Percentiles rank a stretch among this genome's conserved stretches.
phyloP scores from a whole-genome alignment of 2,329 filamentous ascomycete genomes.

The Fusarium oxysporum region DNA sequence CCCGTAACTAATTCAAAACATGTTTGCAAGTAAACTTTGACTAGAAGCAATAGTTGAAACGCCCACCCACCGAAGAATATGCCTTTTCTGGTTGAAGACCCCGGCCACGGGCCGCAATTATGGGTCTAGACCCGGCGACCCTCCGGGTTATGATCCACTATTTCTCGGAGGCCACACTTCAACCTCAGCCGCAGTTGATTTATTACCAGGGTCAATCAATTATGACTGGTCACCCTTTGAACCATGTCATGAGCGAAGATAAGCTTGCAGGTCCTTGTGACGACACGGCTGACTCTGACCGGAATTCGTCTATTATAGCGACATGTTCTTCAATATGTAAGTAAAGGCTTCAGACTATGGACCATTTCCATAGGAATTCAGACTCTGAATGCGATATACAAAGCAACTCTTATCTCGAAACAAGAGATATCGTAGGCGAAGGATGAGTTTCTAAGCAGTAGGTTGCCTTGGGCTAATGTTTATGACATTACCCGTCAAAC shows the following conservation, averaged over 20 bases:
- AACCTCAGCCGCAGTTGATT: conserved; percentile 6
- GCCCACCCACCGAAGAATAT: conserved; percentile 2
- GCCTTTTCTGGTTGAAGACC: background rate
- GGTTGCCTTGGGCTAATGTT: background rate
- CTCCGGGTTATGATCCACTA: conserved; percentile 7
- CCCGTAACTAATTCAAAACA: conserved; percentile 5
- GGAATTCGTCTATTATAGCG: background rate
- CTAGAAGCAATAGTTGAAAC: conserved; percentile 15
- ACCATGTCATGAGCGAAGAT: background rate
- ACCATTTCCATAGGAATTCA: background rate
- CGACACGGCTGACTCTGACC: background rate
- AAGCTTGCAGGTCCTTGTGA: background rate
- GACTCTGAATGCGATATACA: background rate
- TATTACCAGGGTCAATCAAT: background rate
- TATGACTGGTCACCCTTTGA: background rate
- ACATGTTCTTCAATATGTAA: too few species aligned
- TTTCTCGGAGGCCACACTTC: conserved; percentile 13
- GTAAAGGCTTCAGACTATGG: background rate
- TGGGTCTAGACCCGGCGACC: conserved; percentile 24
- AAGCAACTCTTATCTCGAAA: background rate
- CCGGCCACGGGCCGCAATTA: conserved; percentile 31
- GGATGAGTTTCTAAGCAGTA: too few species aligned
- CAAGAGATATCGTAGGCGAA: background rate
- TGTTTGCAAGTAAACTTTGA: conserved; percentile 14
- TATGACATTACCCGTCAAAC: background rate